A percentile compares a stretch with the other conserved stretches of the same genome.
Evolutionary conservation across 2,329 filamentous ascomycete genomes (phyloP).

Genomic region (Magnaporthiopsis rhizophila): DNA sequence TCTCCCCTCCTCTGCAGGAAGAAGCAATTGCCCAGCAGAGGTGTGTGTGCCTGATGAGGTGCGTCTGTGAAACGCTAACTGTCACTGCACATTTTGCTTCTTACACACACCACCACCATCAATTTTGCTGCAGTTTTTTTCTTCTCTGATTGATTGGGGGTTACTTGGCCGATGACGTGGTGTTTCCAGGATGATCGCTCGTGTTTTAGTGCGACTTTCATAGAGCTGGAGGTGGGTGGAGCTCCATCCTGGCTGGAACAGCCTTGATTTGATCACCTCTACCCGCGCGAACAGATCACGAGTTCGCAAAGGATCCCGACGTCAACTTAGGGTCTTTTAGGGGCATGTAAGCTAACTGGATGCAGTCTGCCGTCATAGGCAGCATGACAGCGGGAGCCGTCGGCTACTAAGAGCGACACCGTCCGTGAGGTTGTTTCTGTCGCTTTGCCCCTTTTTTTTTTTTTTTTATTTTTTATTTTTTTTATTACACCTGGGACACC

Average conservation of each 20-base stretch:
- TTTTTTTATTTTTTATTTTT: too few species aligned
- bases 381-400: neutral
- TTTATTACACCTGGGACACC: too few species aligned
- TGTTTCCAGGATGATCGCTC: neutral
- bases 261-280: neutral
- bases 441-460: too few species aligned
- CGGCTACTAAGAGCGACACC: neutral
- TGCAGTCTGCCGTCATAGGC: neutral
- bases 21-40: neutral
- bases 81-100: neutral
- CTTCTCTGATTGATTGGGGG: neutral
- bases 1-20: neutral
- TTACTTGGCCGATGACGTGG: slow-evolving; percentile 1
- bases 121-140: neutral
- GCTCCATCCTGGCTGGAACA: neutral
- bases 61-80: neutral
- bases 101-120: neutral
- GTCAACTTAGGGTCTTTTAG: neutral
- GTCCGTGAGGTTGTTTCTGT: too few species aligned
- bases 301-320: neutral
- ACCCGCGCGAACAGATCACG: neutral
- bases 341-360: neutral
- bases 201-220: too few species aligned
- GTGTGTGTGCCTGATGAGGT: neutral
- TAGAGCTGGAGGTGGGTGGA: neutral